Evolutionary conservation across 108 stramenopile species (phyloP).

Genomic region (Pseudonitzschia multistriata): DNA sequence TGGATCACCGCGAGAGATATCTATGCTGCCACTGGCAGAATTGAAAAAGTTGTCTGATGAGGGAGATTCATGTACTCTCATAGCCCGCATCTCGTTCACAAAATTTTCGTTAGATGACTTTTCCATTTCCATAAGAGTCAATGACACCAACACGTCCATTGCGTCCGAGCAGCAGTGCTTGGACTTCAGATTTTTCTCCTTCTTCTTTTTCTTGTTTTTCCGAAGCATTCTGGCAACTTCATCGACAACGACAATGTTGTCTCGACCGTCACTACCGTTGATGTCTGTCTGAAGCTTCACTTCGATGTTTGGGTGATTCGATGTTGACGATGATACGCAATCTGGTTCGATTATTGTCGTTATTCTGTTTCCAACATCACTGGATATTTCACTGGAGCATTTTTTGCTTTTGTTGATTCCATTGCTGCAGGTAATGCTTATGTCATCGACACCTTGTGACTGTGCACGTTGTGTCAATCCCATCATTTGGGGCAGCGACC

Average conservation of each 20-base stretch:
- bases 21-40: too few species aligned
- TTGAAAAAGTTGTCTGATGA: too few species aligned
- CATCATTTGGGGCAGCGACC: background rate
- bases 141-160: background rate
- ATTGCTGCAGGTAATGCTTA: too few species aligned
- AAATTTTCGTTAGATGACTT: too few species aligned
- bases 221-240: background rate
- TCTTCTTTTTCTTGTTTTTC: background rate
- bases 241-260: background rate
- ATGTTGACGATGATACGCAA: background rate
- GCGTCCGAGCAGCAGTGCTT: background rate
- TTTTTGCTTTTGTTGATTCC: too few species aligned
- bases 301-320: background rate
- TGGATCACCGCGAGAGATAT: too few species aligned
- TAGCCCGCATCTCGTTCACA: too few species aligned
- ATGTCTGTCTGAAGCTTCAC: background rate
- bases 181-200: background rate
- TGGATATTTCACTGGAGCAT: background rate
- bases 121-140: conserved; percentile 9
- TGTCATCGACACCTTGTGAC: too few species aligned
- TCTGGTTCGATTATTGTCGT: background rate
- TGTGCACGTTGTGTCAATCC: too few species aligned
- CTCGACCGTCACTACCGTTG: background rate
- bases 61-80: too few species aligned
- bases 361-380: background rate